phyloP scores from a whole-genome alignment of 75 land plant species.

The Sequoia sempervirens region DNA sequence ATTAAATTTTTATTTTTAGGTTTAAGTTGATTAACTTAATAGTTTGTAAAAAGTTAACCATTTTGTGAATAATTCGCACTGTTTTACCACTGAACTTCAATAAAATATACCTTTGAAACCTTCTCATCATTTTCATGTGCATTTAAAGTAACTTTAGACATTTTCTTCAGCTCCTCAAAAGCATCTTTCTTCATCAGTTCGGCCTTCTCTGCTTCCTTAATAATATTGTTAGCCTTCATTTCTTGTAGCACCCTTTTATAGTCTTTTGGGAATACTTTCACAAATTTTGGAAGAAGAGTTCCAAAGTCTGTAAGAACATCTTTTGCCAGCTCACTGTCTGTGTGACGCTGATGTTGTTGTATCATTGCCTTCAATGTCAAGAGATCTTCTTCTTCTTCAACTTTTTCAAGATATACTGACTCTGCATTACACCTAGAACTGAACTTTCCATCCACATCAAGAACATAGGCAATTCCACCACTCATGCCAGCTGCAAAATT shows the following conservation, averaged over 20 bases:
- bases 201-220: slow-evolving; percentile 52
- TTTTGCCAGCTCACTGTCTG: slow-evolving; percentile 71
- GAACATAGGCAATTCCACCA: slow-evolving; percentile 95
- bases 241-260: slow-evolving; percentile 78
- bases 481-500: slow-evolving; percentile 99
- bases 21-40: background rate
- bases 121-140: background rate
- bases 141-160: slow-evolving; percentile 42
- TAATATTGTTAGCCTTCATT: slow-evolving; percentile 46
- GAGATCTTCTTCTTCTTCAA: slow-evolving; percentile 83
- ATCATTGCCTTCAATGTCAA: slow-evolving; percentile 78
- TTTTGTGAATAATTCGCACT: background rate
- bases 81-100: background rate
- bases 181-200: slow-evolving; percentile 75
- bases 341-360: slow-evolving; percentile 89
- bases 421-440: slow-evolving; percentile 69
- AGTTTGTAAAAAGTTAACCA: background rate
- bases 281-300: slow-evolving; percentile 70
- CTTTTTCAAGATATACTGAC: slow-evolving; percentile 86
- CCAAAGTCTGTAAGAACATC: slow-evolving; percentile 78
- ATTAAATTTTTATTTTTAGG: background rate
- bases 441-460: slow-evolving; percentile 79
- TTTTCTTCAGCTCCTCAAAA: slow-evolving; percentile 84
- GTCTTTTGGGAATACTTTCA: slow-evolving; percentile 95
- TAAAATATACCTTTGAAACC: background rate